Conservation (phyloP, 805 yeast species). For the Cyberlindnera suaveolens region DNA sequence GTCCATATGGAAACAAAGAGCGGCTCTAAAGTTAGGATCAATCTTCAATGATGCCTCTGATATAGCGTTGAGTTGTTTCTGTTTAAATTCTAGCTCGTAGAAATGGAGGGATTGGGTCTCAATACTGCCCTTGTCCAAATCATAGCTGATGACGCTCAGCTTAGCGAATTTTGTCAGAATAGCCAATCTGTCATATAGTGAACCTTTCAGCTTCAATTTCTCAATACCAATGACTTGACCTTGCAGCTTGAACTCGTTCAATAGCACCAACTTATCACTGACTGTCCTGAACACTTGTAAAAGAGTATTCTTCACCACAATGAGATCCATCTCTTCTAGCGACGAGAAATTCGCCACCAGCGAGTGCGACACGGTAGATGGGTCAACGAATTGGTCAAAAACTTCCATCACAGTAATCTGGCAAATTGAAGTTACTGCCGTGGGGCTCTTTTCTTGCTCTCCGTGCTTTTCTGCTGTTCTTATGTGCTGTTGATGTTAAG, state of each 20-base stretch:
- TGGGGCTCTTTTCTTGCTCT: too few species aligned
- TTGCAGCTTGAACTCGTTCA: constrained; percentile 63
- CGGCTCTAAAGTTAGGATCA: constrained; percentile 57
- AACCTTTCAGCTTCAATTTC: constrained; percentile 42
- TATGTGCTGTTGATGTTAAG: too few species aligned
- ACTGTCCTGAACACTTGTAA: constrained; percentile 31
- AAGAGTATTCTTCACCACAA: constrained; percentile 65
- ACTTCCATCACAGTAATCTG: constrained; percentile 52
- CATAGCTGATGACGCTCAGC: constrained; percentile 71
- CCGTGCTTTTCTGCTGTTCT: too few species aligned
- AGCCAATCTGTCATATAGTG: constrained; percentile 51
- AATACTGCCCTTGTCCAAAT: constrained; percentile 43
- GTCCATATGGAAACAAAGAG: constrained; percentile 59
- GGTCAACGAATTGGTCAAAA: constrained; percentile 69
- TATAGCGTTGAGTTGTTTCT: constrained; percentile 37
- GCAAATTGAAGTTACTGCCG: too few species aligned
- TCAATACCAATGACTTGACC: constrained; percentile 62
- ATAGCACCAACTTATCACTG: constrained; percentile 28
- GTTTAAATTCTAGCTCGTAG: constrained; percentile 65
- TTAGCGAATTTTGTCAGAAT: constrained; percentile 73
- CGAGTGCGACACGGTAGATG: constrained; percentile 64
- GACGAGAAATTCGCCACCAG: constrained; percentile 46
- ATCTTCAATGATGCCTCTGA: constrained; percentile 23
- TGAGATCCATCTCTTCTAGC: constrained; percentile 38
- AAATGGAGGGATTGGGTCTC: constrained; percentile 77